These are phyloP conservation scores for Aschersonia sp. DNA, from an alignment of 2,329 filamentous ascomycete species.

Conservation along the genomic window DNA sequence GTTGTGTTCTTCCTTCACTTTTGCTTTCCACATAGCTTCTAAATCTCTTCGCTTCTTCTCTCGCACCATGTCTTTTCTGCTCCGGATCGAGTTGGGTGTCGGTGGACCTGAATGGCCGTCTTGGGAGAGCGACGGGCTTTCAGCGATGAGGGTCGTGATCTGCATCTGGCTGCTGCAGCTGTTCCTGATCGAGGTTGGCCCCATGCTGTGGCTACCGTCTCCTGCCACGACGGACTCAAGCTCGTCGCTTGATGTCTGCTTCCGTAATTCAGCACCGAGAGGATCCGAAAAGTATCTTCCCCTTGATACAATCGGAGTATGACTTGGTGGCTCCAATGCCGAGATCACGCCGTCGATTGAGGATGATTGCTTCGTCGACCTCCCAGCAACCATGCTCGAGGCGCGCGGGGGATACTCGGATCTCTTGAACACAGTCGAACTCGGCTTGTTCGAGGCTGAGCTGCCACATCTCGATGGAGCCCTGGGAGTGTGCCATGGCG, in stretches of 20 bases:
- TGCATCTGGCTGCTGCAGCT: neutral
- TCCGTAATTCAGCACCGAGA: neutral
- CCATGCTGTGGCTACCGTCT: neutral
- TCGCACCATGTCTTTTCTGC: conserved; percentile 22
- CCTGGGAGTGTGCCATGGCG: conserved; percentile 5
- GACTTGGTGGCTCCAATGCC: conserved; percentile 1
- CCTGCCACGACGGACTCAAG: neutral
- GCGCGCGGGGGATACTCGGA: conserved; percentile 11
- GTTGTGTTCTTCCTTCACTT: conserved; percentile 4
- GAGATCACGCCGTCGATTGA: conserved; percentile 11
- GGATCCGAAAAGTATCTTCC: neutral
- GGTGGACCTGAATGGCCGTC: conserved; percentile 6
- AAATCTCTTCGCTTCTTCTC: conserved; percentile 25
- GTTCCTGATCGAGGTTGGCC: neutral
- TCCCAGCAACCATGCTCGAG: conserved; percentile 12
- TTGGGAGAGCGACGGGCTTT: conserved; percentile 1
- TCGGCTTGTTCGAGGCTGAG: neutral
- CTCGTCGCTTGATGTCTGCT: neutral
- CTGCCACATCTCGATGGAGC: conserved; percentile 2
- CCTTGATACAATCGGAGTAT: neutral
- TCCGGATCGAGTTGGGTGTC: conserved; percentile 11
- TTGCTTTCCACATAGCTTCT: conserved; percentile 15
- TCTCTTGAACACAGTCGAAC: conserved; percentile 3
- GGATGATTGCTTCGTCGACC: conserved; percentile 1
- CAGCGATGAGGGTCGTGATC: neutral